Evolutionary conservation across 768 basidiomycete species (phyloP).

Genomic region (Cyathus striatus): DNA sequence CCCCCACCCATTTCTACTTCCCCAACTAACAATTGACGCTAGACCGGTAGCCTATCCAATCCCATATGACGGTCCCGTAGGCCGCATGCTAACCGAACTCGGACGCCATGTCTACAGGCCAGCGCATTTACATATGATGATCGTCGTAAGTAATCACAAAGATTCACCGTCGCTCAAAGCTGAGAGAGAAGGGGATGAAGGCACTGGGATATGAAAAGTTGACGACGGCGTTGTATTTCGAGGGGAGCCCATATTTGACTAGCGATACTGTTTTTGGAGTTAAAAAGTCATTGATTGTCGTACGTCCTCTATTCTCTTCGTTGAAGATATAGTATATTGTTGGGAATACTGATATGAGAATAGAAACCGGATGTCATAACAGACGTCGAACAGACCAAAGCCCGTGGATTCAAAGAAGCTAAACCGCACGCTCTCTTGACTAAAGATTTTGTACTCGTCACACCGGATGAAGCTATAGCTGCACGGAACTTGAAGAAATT

Average conservation of each 20-base stretch:
- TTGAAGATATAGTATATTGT: background rate
- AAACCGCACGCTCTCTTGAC: constrained; percentile 33
- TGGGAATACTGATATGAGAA: constrained; percentile 3
- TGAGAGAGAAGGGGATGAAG: no score
- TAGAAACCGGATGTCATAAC: constrained; percentile 51
- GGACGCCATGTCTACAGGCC: constrained; percentile 74
- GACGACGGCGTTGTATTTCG: constrained; percentile 69
- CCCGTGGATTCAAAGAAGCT: constrained; percentile 44
- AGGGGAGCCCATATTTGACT: constrained; percentile 58
- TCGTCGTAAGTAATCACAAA: constrained; percentile 37
- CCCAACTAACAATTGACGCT: background rate
- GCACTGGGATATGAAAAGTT: constrained; percentile 73
- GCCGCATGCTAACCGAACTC: constrained; percentile 47
- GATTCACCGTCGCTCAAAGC: background rate
- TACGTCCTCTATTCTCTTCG: constrained; percentile 26
- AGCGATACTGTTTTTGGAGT: constrained; percentile 84
- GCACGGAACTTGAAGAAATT: constrained; percentile 20
- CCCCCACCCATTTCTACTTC: no score
- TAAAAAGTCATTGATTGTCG: constrained; percentile 72
- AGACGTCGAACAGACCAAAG: constrained; percentile 48
- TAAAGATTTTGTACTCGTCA: constrained; percentile 37
- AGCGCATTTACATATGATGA: constrained; percentile 73
- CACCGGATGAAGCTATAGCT: constrained; percentile 27
- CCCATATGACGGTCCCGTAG: constrained; percentile 76
- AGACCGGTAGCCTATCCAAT: constrained; percentile 67